phyloP scores from a whole-genome alignment of 2,329 filamentous ascomycete species.

The Trichoderma pleuroti region DNA sequence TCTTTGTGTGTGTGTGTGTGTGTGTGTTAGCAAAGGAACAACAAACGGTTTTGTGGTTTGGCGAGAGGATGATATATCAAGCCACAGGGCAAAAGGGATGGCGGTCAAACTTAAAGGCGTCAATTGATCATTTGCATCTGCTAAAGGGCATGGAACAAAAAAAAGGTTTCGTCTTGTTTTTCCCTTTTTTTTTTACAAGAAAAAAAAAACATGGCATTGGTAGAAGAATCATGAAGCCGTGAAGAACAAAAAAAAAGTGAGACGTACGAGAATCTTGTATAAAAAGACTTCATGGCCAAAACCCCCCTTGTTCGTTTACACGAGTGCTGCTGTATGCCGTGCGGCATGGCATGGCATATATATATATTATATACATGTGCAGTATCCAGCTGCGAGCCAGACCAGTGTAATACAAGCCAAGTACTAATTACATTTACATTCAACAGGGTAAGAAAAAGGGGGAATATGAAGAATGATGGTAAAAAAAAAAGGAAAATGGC shows the following conservation, averaged over 20 bases:
- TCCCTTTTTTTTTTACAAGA: conserved; percentile 9
- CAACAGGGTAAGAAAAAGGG: neutral
- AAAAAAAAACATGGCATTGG: conserved; percentile 31
- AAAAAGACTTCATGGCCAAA: conserved; percentile 11
- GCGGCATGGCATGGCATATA: neutral
- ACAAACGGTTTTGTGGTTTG: neutral
- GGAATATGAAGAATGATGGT: neutral
- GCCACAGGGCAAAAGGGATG: conserved; percentile 28
- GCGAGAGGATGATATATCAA: conserved; percentile 17
- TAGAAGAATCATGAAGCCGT: conserved; percentile 33
- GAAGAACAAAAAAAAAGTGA: conserved; percentile 32
- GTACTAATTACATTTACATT: neutral
- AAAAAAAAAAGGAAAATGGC: neutral
- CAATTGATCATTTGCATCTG: conserved; percentile 43
- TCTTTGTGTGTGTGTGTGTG: conserved; percentile 23
- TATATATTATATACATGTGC: neutral
- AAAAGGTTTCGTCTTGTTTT: conserved; percentile 39
- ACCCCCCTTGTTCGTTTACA: neutral
- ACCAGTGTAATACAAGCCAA: neutral
- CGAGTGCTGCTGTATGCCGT: neutral
- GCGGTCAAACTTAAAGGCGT: conserved; percentile 39
- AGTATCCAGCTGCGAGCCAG: neutral
- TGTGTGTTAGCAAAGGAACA: conserved; percentile 9
- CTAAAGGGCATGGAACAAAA: conserved; percentile 32
- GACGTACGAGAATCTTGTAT: conserved; percentile 31